phyloP scores from a whole-genome alignment of 352 stramenopile species.

The Pythium myriotylum region DNA sequence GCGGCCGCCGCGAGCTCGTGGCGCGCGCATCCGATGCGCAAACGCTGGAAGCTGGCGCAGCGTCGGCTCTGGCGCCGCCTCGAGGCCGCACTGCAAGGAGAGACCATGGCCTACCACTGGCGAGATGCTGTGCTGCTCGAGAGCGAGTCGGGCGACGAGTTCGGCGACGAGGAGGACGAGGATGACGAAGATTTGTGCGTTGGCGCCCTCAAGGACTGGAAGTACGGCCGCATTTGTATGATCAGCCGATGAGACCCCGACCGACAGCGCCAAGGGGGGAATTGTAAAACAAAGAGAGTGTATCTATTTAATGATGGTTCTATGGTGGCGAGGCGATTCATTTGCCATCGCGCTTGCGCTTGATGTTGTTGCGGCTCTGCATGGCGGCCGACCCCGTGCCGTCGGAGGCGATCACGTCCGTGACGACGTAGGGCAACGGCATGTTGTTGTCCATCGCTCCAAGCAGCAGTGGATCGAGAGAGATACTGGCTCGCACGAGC shows the following conservation, averaged over 20 bases:
- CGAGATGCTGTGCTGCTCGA: neutral
- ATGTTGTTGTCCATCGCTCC: conserved; percentile 44
- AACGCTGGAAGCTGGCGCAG: conserved; percentile 8
- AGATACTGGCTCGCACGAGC: conserved; percentile 68
- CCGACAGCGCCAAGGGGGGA: too few species aligned
- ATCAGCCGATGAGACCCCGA: conserved; percentile 47
- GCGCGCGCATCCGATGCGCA: conserved; percentile 8
- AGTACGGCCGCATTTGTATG: conserved; percentile 49
- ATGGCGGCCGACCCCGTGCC: conserved; percentile 77
- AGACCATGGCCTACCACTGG: conserved; percentile 4
- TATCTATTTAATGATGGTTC: conserved; percentile 8
- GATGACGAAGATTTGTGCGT: conserved; percentile 44
- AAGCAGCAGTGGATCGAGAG: conserved; percentile 57
- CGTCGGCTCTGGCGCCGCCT: conserved; percentile 17
- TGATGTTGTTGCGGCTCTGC: conserved; percentile 89
- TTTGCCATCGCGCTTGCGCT: conserved; percentile 75
- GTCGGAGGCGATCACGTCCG: conserved; percentile 68
- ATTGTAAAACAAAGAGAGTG: too few species aligned
- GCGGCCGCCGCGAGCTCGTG: conserved; percentile 2
- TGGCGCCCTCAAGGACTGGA: conserved; percentile 39
- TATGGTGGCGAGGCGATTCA: neutral
- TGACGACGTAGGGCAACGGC: conserved; percentile 66
- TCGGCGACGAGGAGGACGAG: conserved; percentile 8
- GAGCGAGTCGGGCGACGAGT: conserved; percentile 4
- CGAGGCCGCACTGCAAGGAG: conserved; percentile 18